A percentile compares a stretch with the other conserved stretches of the same genome.
phyloP scores from a whole-genome alignment of 768 basidiomycete genomes.

The Lepiota brunneoincarnata region DNA sequence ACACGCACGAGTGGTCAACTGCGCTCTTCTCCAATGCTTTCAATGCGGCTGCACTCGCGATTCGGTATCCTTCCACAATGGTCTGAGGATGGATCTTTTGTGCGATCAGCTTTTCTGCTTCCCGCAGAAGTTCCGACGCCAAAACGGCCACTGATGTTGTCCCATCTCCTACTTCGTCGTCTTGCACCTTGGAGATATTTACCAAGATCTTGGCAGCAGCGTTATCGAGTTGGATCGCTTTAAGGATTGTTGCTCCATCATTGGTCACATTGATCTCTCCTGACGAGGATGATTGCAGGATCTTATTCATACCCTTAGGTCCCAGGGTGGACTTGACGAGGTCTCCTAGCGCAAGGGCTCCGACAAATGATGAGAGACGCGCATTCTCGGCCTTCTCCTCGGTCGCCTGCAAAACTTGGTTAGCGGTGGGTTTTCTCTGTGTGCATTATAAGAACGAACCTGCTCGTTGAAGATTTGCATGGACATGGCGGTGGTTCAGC shows the following conservation, averaged over 20 bases:
- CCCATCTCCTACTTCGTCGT: slow-evolving; percentile 98
- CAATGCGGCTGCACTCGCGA: slow-evolving; percentile 84
- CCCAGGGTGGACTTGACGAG: slow-evolving; percentile 98
- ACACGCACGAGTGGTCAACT: slow-evolving; percentile 75
- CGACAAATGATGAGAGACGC: slow-evolving; percentile 96
- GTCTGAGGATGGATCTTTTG: slow-evolving; percentile 97
- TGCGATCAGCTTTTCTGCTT: slow-evolving; percentile 92
- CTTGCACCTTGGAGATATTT: slow-evolving; percentile 99
- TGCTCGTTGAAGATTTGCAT: slow-evolving; percentile 27
- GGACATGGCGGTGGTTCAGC: slow-evolving; percentile 17
- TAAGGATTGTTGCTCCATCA: slow-evolving; percentile 97
- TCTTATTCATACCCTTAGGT: slow-evolving; percentile 99
- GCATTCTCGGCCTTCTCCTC: slow-evolving; percentile 98
- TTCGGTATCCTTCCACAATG: slow-evolving; percentile 94
- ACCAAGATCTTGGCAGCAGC: slow-evolving; percentile 99
- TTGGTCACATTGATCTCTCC: slow-evolving; percentile 97
- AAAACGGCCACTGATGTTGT: slow-evolving; percentile 91
- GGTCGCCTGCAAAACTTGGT: slow-evolving; percentile 50
- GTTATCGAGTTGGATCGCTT: slow-evolving; percentile 96
- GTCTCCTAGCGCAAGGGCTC: slow-evolving; percentile 95
- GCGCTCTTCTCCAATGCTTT: slow-evolving; percentile 82
- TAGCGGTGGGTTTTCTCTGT: neutral
- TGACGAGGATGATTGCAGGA: slow-evolving; percentile 85
- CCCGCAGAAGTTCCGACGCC: slow-evolving; percentile 86
- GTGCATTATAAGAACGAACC: slow-evolving; percentile 10